Base-by-base conservation (phyloP, 2,329 filamentous ascomycete species). In the Neobulgaria alba region DNA sequence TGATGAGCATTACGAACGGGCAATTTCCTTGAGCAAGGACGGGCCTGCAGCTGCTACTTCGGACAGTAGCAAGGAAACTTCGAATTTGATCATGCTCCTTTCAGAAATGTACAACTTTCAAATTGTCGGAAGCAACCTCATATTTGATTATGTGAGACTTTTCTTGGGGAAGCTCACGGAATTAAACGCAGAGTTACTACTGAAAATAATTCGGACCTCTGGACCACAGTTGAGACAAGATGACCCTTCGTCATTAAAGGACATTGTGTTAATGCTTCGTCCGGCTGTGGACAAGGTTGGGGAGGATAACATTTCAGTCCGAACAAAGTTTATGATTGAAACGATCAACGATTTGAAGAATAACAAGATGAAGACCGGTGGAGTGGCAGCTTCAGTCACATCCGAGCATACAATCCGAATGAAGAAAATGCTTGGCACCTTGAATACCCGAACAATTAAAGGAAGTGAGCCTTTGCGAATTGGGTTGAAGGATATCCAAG, bases 241-340 rank as follows among this genome's bases (percentile, higher is more conserved):
- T 48, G 90, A 98, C 52, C 84, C 90, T 0, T 80, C 85, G 26
- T 72, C 90, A 0, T 67, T 98, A 36, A 95, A 94, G 60, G 86
- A 94, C 47, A 92, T 98, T 47, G 81, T 95, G 4, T 67, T 82
- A 9, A 71, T 87, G 36, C 74, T 96, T 43, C 85, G 86, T 49
- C 79, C 81, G 16, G 77, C 81, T 1, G 75, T 89, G 2, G 68
- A 76, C 1, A 79, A 77, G 45, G 67, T 73, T 26, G 85, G 83
- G 3, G 77, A 85, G 54, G 67, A 68, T 10, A 82, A 79, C 15
- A 67, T 95, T 19, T 90, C 88, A 1, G 85, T 89, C 8, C 80
- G 92, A 41, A 95, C 90, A 1, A 93, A 85, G 52, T 95, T 95
- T 64, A 96, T 96, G 89, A 85, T 98, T 38, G 90, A 96, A 57